Evolutionary conservation across 345 rosid genomes (phyloP), one percentile per base, ranked within the genome.

Genomic region (Sisymbrium altissimum): DNA sequence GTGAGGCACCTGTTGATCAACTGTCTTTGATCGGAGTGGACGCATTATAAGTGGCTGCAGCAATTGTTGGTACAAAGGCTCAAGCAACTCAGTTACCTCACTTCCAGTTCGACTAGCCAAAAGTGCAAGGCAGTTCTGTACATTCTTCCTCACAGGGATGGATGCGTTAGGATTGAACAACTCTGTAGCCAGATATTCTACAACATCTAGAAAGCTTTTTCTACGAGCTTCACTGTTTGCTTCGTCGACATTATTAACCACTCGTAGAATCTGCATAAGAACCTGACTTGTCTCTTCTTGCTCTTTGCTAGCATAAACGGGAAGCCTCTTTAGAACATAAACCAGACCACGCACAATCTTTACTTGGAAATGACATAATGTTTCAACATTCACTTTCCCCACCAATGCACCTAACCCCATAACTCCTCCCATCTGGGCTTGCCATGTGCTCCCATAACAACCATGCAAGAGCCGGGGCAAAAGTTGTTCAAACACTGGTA

Each of bases 361-460:
- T 33, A 90, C 98, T 86, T 95, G 98, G 80, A 95, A 92, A 83
- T 68, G 80, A 78, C 97, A 92, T 70, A 95, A 69, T 39, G 89
- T 87, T 81, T 95, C 99, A 70, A 92, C 99, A 76, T 97, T 92
- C 63, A 92, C 97, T 87, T 92, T 95, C 58, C 99, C 99, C 49
- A 95, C 96, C 79, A 95, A 77, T 65, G 97, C 96, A 75, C 96
- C 96, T 61, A 95, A 88, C 33, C 99, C 98, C 96, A 92, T 87
- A 76, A 95, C 99, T 73, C 98, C 99, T 68, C 99, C 99, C 89
- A 95, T 90, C 75, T 95, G 99, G 38, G 97, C 91, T 82, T 95
- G 97, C 99, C 99, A 95, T 29, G 91, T 87, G 77, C 86, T 95
- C 71, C 99, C 99, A 82, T 89, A 92, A 81, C 97, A 95, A 81